phyloP scores from a whole-genome alignment of 1,139 yeast genomes.

The Kurtzmaniella quercitrusa region DNA sequence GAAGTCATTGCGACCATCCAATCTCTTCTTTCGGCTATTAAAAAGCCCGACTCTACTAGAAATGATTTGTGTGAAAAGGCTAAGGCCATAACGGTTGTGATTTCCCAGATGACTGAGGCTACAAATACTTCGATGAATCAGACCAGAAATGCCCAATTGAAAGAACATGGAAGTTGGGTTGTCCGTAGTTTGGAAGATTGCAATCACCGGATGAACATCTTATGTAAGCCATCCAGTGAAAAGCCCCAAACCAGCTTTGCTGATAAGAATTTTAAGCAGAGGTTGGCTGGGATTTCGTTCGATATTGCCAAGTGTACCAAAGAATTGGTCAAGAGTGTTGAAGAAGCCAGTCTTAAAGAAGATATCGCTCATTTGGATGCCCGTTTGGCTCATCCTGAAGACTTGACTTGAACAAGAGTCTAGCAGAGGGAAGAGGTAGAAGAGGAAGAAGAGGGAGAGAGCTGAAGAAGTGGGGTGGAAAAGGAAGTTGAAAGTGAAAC shows the following conservation, averaged over 20 bases:
- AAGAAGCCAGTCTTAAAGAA: conserved; percentile 84
- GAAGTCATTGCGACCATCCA: conserved; percentile 90
- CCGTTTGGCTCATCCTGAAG: conserved; percentile 35
- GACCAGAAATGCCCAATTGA: conserved; percentile 74
- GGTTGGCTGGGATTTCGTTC: conserved; percentile 92
- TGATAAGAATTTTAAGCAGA: conserved; percentile 84
- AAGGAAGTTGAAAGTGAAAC: no score
- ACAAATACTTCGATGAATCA: conserved; percentile 87
- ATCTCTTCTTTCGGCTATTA: conserved; percentile 68
- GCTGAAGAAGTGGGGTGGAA: no score
- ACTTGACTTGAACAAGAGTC: conserved; percentile 17
- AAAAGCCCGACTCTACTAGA: conserved; percentile 71
- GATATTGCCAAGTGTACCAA: conserved; percentile 96
- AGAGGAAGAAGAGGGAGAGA: no score
- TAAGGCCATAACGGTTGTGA: conserved; percentile 67
- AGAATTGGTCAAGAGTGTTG: conserved; percentile 92
- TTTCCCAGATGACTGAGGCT: conserved; percentile 85
- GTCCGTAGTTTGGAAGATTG: conserved; percentile 84
- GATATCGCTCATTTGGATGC: conserved; percentile 59
- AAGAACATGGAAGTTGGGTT: conserved; percentile 90
- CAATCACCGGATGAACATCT: conserved; percentile 67
- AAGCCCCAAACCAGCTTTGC: conserved; percentile 65
- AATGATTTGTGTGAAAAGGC: conserved; percentile 74
- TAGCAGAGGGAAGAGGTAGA: no score
- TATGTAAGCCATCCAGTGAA: conserved; percentile 48